A percentile compares a stretch with the other conserved stretches of the same genome.
phyloP scores from a whole-genome alignment of 2,329 filamentous ascomycete species.

The Biscogniauxia marginata region DNA sequence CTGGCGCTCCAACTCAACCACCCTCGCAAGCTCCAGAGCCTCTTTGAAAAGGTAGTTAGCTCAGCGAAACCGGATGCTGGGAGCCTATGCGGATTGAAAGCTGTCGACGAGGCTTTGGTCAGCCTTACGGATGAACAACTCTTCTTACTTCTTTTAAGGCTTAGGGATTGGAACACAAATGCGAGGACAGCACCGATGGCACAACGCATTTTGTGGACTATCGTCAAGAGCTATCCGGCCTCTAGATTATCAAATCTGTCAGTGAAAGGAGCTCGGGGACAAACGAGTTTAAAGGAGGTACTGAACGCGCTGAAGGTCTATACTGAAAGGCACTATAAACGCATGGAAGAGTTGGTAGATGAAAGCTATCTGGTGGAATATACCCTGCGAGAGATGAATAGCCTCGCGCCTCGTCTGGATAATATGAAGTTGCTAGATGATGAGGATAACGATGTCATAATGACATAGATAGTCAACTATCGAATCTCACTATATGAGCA shows the following conservation, averaged over 20 bases:
- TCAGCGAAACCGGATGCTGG: slow-evolving; percentile 57
- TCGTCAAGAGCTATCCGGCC: slow-evolving; percentile 80
- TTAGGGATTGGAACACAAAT: slow-evolving; percentile 98
- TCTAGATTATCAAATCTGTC: slow-evolving; percentile 71
- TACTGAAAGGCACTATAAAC: slow-evolving; percentile 87
- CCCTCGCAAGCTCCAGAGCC: slow-evolving; percentile 76
- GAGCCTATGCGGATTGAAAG: slow-evolving; percentile 62
- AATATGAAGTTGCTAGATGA: slow-evolving; percentile 38
- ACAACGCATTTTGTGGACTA: slow-evolving; percentile 76
- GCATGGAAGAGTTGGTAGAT: slow-evolving; percentile 85
- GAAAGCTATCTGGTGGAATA: slow-evolving; percentile 95
- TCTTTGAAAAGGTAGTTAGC: slow-evolving; percentile 80
- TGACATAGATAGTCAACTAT: slow-evolving; percentile 28
- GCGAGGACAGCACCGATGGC: slow-evolving; percentile 81
- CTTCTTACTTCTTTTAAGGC: slow-evolving; percentile 73
- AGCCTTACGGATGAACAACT: slow-evolving; percentile 81
- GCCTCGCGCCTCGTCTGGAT: slow-evolving; percentile 49
- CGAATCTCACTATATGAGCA: not conserved
- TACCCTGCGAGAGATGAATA: slow-evolving; percentile 91
- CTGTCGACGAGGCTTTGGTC: slow-evolving; percentile 82
- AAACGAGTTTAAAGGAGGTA: slow-evolving; percentile 75
- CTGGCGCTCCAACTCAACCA: slow-evolving; percentile 93
- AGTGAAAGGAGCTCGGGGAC: slow-evolving; percentile 54
- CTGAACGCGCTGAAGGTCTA: slow-evolving; percentile 85
- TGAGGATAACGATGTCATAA: slow-evolving; percentile 41